Evolutionary conservation across 169 alveolate species (phyloP).

Genomic region (Amoebophrya sp.): DNA sequence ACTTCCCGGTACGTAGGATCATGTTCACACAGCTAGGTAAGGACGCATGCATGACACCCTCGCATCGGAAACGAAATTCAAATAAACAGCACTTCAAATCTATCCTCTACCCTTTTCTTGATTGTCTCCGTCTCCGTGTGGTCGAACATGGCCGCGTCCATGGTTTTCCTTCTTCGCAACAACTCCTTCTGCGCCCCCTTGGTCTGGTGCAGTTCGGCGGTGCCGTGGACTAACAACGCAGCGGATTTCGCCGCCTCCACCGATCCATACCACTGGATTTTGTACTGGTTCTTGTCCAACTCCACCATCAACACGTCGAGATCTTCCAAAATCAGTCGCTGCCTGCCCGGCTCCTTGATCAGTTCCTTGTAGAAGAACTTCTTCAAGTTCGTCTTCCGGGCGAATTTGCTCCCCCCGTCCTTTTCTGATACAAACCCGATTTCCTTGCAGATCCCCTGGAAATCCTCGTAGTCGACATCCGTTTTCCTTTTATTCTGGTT

Average conservation of each 20-base stretch:
- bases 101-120: neutral
- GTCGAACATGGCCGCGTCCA: neutral
- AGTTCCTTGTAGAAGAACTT: neutral
- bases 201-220: neutral
- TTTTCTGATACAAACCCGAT: no score
- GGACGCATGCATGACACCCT: neutral
- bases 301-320: neutral
- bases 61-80: neutral
- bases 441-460: neutral
- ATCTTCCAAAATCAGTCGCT: neutral
- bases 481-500: neutral
- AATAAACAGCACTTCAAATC: neutral
- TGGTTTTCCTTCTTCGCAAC: neutral
- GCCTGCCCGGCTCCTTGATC: neutral
- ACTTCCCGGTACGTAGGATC: no score
- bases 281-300: neutral
- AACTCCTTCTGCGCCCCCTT: neutral
- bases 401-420: no score
- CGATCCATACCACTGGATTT: neutral
- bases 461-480: neutral
- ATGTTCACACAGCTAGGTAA: neutral
- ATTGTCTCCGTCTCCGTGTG: neutral
- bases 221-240: neutral
- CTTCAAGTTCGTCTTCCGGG: neutral
- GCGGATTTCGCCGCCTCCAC: neutral